Conservation (phyloP, 73 alveolate genomes). For the Effrenium voratum region DNA sequence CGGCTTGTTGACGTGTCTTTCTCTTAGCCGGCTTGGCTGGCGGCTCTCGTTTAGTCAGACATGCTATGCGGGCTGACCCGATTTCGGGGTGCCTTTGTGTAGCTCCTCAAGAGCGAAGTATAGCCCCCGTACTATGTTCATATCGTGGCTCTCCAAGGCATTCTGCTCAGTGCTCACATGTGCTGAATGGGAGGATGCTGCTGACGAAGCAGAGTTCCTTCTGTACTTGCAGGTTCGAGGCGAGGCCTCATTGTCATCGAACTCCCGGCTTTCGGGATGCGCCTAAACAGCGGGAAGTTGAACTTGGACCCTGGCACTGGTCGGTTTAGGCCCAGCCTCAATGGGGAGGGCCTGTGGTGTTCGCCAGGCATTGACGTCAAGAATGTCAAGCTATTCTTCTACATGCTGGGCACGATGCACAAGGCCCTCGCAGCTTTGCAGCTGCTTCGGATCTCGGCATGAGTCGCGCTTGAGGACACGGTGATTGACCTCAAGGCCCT, state of each 20-base stretch:
- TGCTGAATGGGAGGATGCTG: constrained; percentile 79
- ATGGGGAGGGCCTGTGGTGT: too few relatives aligned
- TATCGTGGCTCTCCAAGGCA: neutral
- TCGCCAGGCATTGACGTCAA: constrained; percentile 67
- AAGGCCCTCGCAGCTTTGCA: neutral
- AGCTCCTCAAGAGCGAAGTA: neutral
- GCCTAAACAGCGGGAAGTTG: too few relatives aligned
- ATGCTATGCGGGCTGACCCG: neutral
- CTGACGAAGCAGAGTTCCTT: constrained; percentile 78
- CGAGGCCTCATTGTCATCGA: too few relatives aligned
- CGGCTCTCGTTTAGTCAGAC: too few relatives aligned
- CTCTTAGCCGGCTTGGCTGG: neutral
- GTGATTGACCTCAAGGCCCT: constrained; percentile 57
- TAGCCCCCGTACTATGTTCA: neutral
- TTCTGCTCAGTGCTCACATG: neutral
- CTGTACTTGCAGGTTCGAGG: constrained; percentile 75
- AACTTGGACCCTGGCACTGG: too few relatives aligned
- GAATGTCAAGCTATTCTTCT: constrained; percentile 91
- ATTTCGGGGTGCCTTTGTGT: neutral
- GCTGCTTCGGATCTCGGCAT: too few relatives aligned
- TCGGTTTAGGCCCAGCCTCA: too few relatives aligned
- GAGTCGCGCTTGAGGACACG: constrained; percentile 28
- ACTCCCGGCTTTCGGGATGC: too few relatives aligned
- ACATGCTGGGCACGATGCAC: constrained; percentile 88
- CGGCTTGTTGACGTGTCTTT: neutral